These are phyloP conservation scores for Pseudoturritis turrita DNA, from an alignment of 345 rosid species.

Conservation along the genomic window DNA sequence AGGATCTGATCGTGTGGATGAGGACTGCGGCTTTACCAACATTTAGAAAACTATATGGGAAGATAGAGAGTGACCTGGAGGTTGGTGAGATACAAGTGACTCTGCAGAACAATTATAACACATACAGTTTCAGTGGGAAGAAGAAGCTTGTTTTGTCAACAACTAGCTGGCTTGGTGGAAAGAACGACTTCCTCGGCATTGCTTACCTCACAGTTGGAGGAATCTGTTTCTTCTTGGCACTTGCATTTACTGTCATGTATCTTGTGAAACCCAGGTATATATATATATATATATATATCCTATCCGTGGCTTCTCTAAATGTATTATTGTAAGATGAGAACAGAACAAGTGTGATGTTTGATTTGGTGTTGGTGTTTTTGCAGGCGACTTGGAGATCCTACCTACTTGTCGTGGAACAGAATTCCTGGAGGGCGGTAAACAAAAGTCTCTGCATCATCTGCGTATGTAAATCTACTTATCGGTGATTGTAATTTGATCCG, in stretches of 20 bases:
- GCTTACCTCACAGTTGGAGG: constrained; percentile 94
- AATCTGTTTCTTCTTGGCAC: constrained; percentile 75
- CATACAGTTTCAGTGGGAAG: constrained; percentile 89
- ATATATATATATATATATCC: neutral
- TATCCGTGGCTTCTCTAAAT: neutral
- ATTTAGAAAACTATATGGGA: constrained; percentile 92
- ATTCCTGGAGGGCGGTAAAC: constrained; percentile 54
- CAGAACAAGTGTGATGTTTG: neutral
- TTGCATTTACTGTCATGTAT: constrained; percentile 74
- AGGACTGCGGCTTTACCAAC: constrained; percentile 99
- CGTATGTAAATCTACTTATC: constrained; percentile 17
- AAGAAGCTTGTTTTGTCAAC: constrained; percentile 96
- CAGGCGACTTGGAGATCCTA: constrained; percentile 96
- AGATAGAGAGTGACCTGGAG: constrained; percentile 75
- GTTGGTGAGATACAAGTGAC: constrained; percentile 47
- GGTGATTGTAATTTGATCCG: constrained; percentile 9
- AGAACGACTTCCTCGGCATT: constrained; percentile 95
- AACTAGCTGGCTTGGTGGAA: constrained; percentile 97
- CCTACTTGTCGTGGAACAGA: constrained; percentile 93
- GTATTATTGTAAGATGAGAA: neutral
- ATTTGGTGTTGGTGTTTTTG: neutral
- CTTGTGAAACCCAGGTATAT: constrained; percentile 86
- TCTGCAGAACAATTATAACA: constrained; percentile 73
- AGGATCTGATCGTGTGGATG: constrained; percentile 99
- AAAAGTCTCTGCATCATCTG: neutral